These are phyloP conservation scores for Aspergillus versicolor DNA, from an alignment of 2,329 filamentous ascomycete genomes.

Conservation along the genomic window DNA sequence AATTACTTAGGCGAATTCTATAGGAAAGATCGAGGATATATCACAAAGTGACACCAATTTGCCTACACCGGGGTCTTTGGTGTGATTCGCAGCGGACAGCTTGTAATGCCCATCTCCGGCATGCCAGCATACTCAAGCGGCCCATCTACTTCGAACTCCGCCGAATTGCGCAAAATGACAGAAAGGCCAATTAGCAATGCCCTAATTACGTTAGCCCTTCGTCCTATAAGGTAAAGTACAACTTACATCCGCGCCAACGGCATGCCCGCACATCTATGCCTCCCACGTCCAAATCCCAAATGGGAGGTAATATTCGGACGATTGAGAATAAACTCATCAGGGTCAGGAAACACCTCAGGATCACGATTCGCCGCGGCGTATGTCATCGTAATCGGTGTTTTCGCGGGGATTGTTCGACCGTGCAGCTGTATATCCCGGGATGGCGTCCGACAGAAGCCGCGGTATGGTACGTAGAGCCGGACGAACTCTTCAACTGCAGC, in stretches of 20 bases:
- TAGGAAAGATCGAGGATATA: no score
- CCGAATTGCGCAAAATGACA: not conserved
- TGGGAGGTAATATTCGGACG: slow-evolving; percentile 13
- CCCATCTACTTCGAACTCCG: not conserved
- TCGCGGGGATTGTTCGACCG: not conserved
- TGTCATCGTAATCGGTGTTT: slow-evolving; percentile 12
- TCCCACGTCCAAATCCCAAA: slow-evolving; percentile 10
- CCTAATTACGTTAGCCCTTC: no score
- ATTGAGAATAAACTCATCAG: slow-evolving; percentile 8
- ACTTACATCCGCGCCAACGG: slow-evolving; percentile 13
- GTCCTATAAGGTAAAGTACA: no score
- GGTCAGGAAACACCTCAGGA: slow-evolving; percentile 1
- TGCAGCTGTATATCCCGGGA: slow-evolving; percentile 1
- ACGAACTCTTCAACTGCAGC: slow-evolving; percentile 14
- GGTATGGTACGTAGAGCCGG: slow-evolving; percentile 13
- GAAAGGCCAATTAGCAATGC: not conserved
- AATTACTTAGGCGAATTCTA: no score
- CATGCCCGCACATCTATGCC: slow-evolving; percentile 15
- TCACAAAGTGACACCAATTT: no score
- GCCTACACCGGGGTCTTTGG: no score
- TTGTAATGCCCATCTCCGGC: slow-evolving; percentile 7
- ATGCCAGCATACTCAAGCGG: slow-evolving; percentile 1
- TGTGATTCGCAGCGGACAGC: not conserved
- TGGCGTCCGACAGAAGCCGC: slow-evolving; percentile 13
- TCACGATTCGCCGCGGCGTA: slow-evolving; percentile 15